Evolutionary conservation across 2,329 filamentous ascomycete genomes (phyloP).

Genomic region (Septoria petroselini): DNA sequence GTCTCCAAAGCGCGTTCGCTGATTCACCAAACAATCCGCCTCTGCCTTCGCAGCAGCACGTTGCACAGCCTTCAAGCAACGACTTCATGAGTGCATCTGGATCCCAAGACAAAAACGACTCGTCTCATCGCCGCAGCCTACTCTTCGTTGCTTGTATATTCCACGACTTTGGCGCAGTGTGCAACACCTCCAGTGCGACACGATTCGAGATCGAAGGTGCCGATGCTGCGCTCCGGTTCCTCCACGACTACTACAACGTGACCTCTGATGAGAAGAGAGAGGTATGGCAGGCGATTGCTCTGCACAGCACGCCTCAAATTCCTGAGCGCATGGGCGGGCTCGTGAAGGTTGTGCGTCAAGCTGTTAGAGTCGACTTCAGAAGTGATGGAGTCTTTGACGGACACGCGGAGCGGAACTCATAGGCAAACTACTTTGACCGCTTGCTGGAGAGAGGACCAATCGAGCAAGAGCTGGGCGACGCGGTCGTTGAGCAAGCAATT

Average conservation of each 20-base stretch:
- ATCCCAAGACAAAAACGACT: neutral
- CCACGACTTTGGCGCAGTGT: slow-evolving; percentile 38
- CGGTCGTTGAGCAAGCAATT: slow-evolving; percentile 43
- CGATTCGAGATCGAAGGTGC: slow-evolving; percentile 49
- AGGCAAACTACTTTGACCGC: slow-evolving; percentile 30
- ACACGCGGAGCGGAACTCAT: neutral
- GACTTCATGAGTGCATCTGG: too few species aligned
- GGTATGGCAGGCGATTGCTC: slow-evolving; percentile 48
- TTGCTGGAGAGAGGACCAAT: slow-evolving; percentile 39
- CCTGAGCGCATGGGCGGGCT: slow-evolving; percentile 45
- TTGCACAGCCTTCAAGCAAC: too few species aligned
- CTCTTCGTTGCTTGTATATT: slow-evolving; percentile 37
- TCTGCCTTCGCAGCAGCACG: neutral
- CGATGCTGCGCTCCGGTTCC: slow-evolving; percentile 41
- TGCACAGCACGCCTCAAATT: slow-evolving; percentile 46
- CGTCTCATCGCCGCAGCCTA: slow-evolving; percentile 5
- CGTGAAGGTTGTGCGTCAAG: slow-evolving; percentile 40
- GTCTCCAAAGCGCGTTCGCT: neutral
- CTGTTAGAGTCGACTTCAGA: slow-evolving; percentile 43
- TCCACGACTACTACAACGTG: slow-evolving; percentile 27
- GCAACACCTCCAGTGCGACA: slow-evolving; percentile 28
- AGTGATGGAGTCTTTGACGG: slow-evolving; percentile 10
- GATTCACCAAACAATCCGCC: neutral
- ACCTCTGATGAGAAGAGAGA: slow-evolving; percentile 36
- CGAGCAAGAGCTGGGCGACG: slow-evolving; percentile 46